Percentiles rank a stretch among this genome's conserved stretches.
These are phyloP conservation scores for Diaporthe australafricana DNA, from an alignment of 2,329 filamentous ascomycete genomes.

Conservation along the genomic window DNA sequence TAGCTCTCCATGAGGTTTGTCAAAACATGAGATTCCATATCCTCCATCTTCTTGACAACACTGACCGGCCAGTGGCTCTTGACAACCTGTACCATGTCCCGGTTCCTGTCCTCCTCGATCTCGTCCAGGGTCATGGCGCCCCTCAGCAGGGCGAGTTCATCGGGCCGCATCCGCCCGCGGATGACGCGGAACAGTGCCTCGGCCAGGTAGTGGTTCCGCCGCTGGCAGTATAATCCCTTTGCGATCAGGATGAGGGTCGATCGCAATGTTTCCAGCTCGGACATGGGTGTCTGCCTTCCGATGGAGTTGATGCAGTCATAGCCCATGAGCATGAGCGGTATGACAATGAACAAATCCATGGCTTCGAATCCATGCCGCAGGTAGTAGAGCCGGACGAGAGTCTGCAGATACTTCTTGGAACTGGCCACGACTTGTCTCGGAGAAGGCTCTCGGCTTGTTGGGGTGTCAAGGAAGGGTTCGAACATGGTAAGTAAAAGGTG, in stretches of 20 bases:
- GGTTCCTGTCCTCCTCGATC: constrained; percentile 38
- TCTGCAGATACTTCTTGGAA: constrained; percentile 41
- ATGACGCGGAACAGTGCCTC: constrained; percentile 49
- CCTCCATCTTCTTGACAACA: constrained; percentile 44
- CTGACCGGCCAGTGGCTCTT: constrained; percentile 48
- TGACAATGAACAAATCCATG: constrained; percentile 42
- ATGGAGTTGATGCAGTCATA: constrained; percentile 45
- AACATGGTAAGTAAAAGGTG: constrained; percentile 32
- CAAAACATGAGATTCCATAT: constrained; percentile 41
- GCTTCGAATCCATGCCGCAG: constrained; percentile 47
- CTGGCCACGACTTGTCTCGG: constrained; percentile 41
- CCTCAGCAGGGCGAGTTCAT: constrained; percentile 40
- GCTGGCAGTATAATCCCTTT: constrained; percentile 48
- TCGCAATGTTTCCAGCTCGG: constrained; percentile 43
- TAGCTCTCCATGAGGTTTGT: constrained; percentile 41
- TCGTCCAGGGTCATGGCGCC: constrained; percentile 38
- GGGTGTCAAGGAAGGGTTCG: constrained; percentile 40
- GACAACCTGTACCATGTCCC: constrained; percentile 42
- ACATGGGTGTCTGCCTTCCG: constrained; percentile 18
- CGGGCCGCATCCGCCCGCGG: constrained; percentile 47
- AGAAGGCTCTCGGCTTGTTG: not conserved
- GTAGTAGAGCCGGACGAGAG: constrained; percentile 46
- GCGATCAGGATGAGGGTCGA: constrained; percentile 49
- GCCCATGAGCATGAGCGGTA: constrained; percentile 47
- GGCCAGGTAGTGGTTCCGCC: constrained; percentile 49